Percentiles rank a stretch among this genome's conserved stretches.
phyloP scores from a whole-genome alignment of 768 basidiomycete species.

The Boletus coccyginus region DNA sequence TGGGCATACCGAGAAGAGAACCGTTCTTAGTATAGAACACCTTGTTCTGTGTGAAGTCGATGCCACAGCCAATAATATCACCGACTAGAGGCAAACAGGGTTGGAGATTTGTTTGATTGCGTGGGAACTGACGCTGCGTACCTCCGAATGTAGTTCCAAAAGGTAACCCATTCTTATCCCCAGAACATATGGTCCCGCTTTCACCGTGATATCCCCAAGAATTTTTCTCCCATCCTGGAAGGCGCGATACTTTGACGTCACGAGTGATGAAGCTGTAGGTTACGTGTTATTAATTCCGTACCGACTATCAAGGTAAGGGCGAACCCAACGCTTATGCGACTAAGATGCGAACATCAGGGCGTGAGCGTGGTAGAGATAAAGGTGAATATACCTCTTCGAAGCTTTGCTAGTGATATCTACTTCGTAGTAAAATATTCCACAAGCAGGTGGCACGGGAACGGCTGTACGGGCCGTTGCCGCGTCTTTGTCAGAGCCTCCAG shows the following conservation, averaged over 20 bases:
- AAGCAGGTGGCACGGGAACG: slow-evolving; percentile 74
- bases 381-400: slow-evolving; percentile 63
- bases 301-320: slow-evolving; percentile 17
- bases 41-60: slow-evolving; percentile 79
- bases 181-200: slow-evolving; percentile 75
- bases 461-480: slow-evolving; percentile 81
- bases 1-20: slow-evolving; percentile 52
- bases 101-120: not conserved
- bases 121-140: slow-evolving; percentile 37
- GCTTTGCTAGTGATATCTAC: slow-evolving; percentile 78
- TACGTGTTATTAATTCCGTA: slow-evolving; percentile 11
- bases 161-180: slow-evolving; percentile 64
- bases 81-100: slow-evolving; percentile 49
- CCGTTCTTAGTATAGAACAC: slow-evolving; percentile 94
- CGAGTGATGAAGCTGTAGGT: slow-evolving; percentile 59
- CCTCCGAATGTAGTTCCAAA: slow-evolving; percentile 84
- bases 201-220: slow-evolving; percentile 96
- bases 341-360: slow-evolving; percentile 30
- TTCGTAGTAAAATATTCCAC: slow-evolving; percentile 96
- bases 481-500: slow-evolving; percentile 67
- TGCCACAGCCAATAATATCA: slow-evolving; percentile 88
- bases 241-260: slow-evolving; percentile 63
- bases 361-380: not conserved
- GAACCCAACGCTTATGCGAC: slow-evolving; percentile 81
- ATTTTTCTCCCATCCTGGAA: slow-evolving; percentile 82